Evolutionary conservation across 768 basidiomycete species (phyloP), one percentile per base, ranked within the genome.

Genomic region (Leucosporidium yakuticum): DNA sequence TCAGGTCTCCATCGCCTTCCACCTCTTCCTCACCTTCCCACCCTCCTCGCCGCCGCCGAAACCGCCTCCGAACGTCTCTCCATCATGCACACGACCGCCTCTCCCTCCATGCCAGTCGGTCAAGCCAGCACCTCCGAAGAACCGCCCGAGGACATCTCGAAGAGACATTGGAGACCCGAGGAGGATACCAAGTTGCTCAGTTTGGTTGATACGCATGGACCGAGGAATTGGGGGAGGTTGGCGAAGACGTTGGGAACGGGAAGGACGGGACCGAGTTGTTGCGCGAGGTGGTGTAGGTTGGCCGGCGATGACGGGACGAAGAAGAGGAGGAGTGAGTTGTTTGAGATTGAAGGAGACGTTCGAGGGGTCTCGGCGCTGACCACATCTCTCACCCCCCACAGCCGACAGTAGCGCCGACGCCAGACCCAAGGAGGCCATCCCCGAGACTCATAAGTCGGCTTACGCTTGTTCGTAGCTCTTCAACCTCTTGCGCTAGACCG

Each of bases 281-380:
- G 59, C 20, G 59, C 59, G 20, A 47, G 59, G 44, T 60, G 59
- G 59, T 60, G 59, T 21, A 60, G 59, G 59, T 27, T 60, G 12
- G 59, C 59, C 0, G 59, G 59, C 34, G 39, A 14, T 23, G 57
- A 39, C 25, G 34, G 9, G 23, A 6, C 27, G 9, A n/a, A 48
- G 44, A 15, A 25, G 25, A 6, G 36, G n/a, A 44, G 32, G 39
- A 48, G 39, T 60, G 36, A 60, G 7, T 29, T 29, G 58, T n/a
- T n/a, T n/a, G n/a, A n/a, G n/a, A n/a, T n/a, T n/a, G 36, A 23
- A 44, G 36, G 58, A 59, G 39, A 27, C 2, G 39, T 20, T 14
- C 1, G 36, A 27, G n/a, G 12, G 34, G 34, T 36, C 6, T 36
- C 6, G 34, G 12, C 34, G 34, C 34, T 36, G 12, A 36, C 39